These are phyloP conservation scores for Zarea fungicola DNA, from an alignment of 2,329 filamentous ascomycete species.

Conservation along the genomic window DNA sequence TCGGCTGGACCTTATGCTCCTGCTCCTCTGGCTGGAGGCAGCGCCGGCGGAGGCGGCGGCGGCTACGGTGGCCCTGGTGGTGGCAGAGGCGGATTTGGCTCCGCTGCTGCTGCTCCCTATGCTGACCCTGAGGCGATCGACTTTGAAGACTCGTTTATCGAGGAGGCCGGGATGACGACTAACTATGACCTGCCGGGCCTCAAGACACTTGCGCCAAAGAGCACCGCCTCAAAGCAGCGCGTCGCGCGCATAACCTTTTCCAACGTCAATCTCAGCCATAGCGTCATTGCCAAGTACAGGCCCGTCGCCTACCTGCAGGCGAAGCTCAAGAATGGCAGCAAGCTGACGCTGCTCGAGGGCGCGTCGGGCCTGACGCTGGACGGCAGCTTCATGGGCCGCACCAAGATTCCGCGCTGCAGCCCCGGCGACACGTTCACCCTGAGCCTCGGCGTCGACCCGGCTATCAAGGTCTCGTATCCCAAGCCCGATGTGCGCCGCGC, in stretches of 20 bases:
- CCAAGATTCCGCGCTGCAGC: conserved; percentile 46
- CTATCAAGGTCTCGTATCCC: conserved; percentile 46
- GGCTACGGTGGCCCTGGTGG: not conserved
- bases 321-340: conserved; percentile 49
- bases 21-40: too few relatives aligned
- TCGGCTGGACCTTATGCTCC: too few relatives aligned
- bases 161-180: conserved; percentile 55
- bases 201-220: conserved; percentile 50
- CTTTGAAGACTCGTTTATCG: conserved; percentile 45
- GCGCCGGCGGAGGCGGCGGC: not conserved
- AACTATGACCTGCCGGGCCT: conserved; percentile 56
- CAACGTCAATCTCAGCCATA: conserved; percentile 49
- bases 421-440: conserved; percentile 47
- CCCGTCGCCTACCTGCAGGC: conserved; percentile 56
- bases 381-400: conserved; percentile 54
- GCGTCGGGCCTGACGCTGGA: conserved; percentile 57
- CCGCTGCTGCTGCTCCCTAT: not conserved
- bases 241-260: conserved; percentile 50
- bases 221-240: conserved; percentile 51
- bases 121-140: conserved; percentile 17
- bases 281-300: conserved; percentile 56
- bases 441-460: conserved; percentile 51
- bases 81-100: not conserved
- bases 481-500: conserved; percentile 46
- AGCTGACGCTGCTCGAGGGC: conserved; percentile 51